Base-by-base conservation (phyloP, 768 basidiomycete species). In the Sporobolomyces roseus region DNA sequence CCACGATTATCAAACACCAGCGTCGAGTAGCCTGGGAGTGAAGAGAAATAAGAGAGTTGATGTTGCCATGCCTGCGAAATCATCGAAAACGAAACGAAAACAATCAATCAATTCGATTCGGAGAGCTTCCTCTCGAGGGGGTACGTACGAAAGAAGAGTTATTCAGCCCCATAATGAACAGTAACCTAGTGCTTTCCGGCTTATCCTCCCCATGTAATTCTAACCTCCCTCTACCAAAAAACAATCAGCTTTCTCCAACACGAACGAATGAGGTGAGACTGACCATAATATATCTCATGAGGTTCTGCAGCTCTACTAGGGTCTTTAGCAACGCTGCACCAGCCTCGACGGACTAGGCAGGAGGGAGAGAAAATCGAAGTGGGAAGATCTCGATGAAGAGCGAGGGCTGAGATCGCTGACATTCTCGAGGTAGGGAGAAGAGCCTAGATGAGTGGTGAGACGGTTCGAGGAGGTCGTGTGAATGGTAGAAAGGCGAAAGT, bases 1-100 rank as follows among this genome's bases (percentile, higher is more conserved):
- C 75, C 75, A 29, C 66, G 68, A 38, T 75, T 74, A 59, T 75
- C 75, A 29, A 75, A 59, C 10, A 74, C 75, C 19, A 75, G 69
- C 13, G 54, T 48, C 9, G 62, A 52, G 62, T 71, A 75, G 9
- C 61, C 53, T 0, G 52, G 41, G 8, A 63, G 59, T 9, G 38
- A 25, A 14, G 63, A 60, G n/a, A 75, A 68, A 45, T 68, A 32
- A 10, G 41, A 23, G 46, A 72, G 51, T 36, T 75, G 75, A 23
- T 69, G 29, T 27, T 72, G 66, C 70, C 74, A 75, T 0, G 70
- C 71, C 51, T 62, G 45, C 19, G 5, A 23, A 30, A 21, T 8
- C 45, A 30, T 50, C 25, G 21, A 23, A 16, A 45, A 50, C 27
- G 2, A 52, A 30, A 27, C 4, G 61, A 41, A 51, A 21, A 29